Evolutionary conservation across 106 monocot species (phyloP).

Genomic region (Allium cepa): DNA sequence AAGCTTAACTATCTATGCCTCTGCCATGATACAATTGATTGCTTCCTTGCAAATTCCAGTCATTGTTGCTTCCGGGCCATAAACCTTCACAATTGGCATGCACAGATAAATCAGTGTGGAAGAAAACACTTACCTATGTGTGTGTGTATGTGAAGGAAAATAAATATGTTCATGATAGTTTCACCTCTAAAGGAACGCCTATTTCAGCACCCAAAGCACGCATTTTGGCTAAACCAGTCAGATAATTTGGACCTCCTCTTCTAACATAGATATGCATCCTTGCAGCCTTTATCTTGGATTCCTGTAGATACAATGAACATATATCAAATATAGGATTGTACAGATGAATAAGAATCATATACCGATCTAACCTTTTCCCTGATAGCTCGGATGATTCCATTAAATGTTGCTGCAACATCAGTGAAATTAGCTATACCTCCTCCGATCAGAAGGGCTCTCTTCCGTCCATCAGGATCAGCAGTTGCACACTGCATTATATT

Average conservation of each 20-base stretch:
- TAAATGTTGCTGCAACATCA: conserved; percentile 88
- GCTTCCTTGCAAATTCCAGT: conserved; percentile 20
- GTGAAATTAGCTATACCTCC: conserved; percentile 97
- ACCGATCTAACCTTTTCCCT: conserved; percentile 63
- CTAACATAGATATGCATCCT: conserved; percentile 83
- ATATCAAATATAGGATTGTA: background rate
- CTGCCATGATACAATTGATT: conserved; percentile 13
- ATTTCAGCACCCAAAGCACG: conserved; percentile 57
- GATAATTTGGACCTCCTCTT: conserved; percentile 88
- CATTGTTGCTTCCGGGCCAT: conserved; percentile 15
- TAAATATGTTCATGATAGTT: background rate
- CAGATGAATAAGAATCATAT: background rate
- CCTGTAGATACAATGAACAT: conserved; percentile 22
- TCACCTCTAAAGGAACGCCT: conserved; percentile 76
- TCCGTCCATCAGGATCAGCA: conserved; percentile 86
- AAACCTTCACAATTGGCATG: conserved; percentile 9
- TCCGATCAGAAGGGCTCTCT: conserved; percentile 85
- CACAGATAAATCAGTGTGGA: conserved; percentile 2
- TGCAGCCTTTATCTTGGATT: conserved; percentile 71
- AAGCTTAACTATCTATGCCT: conserved; percentile 11
- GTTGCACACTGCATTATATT: conserved; percentile 60
- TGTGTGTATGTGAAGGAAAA: background rate
- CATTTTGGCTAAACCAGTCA: conserved; percentile 86
- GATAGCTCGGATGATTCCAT: conserved; percentile 79
- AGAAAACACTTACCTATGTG: background rate